Percentiles rank a stretch among this genome's conserved stretches.
Evolutionary conservation across 352 stramenopile species (phyloP).

Genomic region (Pilasporangium apinafurcum): DNA sequence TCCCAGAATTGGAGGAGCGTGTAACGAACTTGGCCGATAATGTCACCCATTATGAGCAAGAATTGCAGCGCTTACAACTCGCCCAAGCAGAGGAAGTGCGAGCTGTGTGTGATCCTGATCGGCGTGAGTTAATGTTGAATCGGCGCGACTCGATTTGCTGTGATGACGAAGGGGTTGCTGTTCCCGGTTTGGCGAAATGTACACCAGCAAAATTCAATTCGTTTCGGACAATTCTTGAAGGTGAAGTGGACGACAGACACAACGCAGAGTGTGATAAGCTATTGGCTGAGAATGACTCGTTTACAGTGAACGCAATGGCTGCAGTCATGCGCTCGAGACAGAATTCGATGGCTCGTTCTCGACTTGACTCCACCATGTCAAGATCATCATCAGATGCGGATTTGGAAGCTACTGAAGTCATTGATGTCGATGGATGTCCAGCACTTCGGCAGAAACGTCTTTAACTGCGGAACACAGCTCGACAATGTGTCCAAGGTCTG

Average conservation of each 20-base stretch:
- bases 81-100: slow-evolving; percentile 13
- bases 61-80: slow-evolving; percentile 62
- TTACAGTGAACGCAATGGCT: slow-evolving; percentile 8
- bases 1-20: slow-evolving; percentile 61
- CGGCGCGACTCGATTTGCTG: slow-evolving; percentile 25
- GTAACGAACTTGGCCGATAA: slow-evolving; percentile 65
- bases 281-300: slow-evolving; percentile 5
- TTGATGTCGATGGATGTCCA: slow-evolving; percentile 8
- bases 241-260: slow-evolving; percentile 17
- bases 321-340: slow-evolving; percentile 4
- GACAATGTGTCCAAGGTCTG: too few species aligned
- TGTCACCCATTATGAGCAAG: slow-evolving; percentile 77
- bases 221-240: slow-evolving; percentile 57
- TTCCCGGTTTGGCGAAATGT: slow-evolving; percentile 63
- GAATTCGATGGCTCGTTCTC: slow-evolving; percentile 2
- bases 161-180: slow-evolving; percentile 68
- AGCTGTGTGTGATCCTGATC: slow-evolving; percentile 2
- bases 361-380: slow-evolving; percentile 1
- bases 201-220: slow-evolving; percentile 83
- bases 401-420: not conserved
- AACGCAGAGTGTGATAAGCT: too few species aligned
- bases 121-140: not conserved
- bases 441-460: too few species aligned
- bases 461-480: too few species aligned
- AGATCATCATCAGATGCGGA: slow-evolving; percentile 6